A percentile compares a stretch with the other conserved stretches of the same genome.
Evolutionary conservation across 2,329 filamentous ascomycete species (phyloP).

Genomic region (Ophiosphaerella narmari): DNA sequence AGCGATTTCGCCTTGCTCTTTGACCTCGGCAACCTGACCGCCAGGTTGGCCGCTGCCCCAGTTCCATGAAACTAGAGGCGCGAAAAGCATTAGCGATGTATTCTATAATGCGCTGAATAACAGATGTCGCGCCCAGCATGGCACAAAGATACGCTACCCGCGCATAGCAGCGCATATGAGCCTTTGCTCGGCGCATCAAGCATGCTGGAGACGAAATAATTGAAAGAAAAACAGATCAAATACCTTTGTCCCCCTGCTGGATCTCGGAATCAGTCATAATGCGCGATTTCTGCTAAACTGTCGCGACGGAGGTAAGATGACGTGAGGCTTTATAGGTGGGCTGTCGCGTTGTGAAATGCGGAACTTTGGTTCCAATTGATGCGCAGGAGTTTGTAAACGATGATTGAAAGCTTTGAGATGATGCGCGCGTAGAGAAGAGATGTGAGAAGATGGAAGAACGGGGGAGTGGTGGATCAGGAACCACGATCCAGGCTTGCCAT

Average conservation of each 20-base stretch:
- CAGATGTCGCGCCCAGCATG: conserved; percentile 17
- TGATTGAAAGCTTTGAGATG: conserved; percentile 19
- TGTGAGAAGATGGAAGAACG: conserved; percentile 23
- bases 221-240: conserved; percentile 1
- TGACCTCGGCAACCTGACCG: conserved; percentile 62
- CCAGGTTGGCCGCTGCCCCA: conserved; percentile 61
- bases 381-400: conserved; percentile 19
- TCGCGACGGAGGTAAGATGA: conserved; percentile 30
- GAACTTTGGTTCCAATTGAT: conserved; percentile 27
- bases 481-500: conserved; percentile 30
- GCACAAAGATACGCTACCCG: conserved; percentile 7
- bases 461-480: conserved; percentile 35
- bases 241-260: conserved; percentile 46
- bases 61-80: conserved; percentile 64
- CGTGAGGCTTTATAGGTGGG: conserved; percentile 31
- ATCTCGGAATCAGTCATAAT: conserved; percentile 44
- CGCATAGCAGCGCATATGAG: conserved; percentile 5
- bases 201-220: neutral
- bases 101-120: conserved; percentile 15
- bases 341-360: conserved; percentile 24
- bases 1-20: conserved; percentile 62
- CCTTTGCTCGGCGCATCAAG: neutral
- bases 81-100: conserved; percentile 9
- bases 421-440: conserved; percentile 29
- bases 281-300: conserved; percentile 14